Evolutionary conservation across 2,329 filamentous ascomycete species (phyloP), one percentile per base, ranked within the genome.

Genomic region (Paracorniculantispora psalliotae): DNA sequence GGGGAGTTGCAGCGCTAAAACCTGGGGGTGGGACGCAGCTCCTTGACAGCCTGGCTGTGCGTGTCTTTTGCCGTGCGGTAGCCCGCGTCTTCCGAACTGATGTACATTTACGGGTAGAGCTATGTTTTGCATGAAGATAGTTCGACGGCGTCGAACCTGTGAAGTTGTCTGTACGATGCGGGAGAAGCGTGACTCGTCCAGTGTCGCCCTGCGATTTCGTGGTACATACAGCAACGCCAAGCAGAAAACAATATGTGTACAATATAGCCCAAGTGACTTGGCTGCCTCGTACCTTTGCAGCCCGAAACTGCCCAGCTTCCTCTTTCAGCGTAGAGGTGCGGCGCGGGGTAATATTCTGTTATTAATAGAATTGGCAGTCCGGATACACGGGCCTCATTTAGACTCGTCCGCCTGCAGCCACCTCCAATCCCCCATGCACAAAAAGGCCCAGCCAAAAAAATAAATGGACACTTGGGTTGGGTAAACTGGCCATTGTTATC

Each of bases 11-110:
- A 15, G 49, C 51, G 59, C 61, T 62, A 62, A 62, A 62, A 62
- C 30, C 61, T 59, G 61, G 61, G 61, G 61, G 61, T 48, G 61
- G 61, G 61, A 49, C 60, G n/a, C 30, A n/a, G n/a, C n/a, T n/a
- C n/a, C n/a, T n/a, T n/a, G n/a, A n/a, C n/a, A n/a, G n/a, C n/a
- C n/a, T n/a, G n/a, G n/a, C n/a, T n/a, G n/a, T n/a, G n/a, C n/a
- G n/a, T n/a, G n/a, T n/a, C n/a, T n/a, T n/a, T n/a, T n/a, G n/a
- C n/a, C n/a, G n/a, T n/a, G n/a, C n/a, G n/a, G 37, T n/a, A 30
- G 44, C 44, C 44, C 44, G 44, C 10, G 23, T 30, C 44, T 30
- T 30, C 44, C 44, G 23, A 25, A 48, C 46, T 46, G 43, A 46
- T 4, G 5, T 41, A 17, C 7, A n/a, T n/a, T n/a, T n/a, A n/a